Evolutionary conservation across 2,329 filamentous ascomycete species (phyloP).

Genomic region (Penicillium concentricum): DNA sequence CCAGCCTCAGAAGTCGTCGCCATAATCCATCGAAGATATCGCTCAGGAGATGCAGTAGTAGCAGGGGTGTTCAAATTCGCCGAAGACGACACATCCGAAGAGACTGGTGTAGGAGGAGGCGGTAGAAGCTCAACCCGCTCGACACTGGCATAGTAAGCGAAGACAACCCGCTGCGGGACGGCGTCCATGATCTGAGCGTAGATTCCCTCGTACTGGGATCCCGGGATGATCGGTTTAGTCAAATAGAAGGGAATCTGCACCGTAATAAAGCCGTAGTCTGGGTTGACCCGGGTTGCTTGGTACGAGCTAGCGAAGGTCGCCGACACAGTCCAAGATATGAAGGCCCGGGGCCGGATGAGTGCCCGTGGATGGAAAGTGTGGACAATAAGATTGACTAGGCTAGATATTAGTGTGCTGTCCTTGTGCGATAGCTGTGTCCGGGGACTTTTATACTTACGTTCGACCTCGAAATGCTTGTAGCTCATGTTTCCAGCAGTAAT

Average conservation of each 20-base stretch:
- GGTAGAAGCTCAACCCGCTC: conserved; percentile 27
- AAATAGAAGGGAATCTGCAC: conserved; percentile 33
- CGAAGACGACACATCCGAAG: background rate
- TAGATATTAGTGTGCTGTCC: background rate
- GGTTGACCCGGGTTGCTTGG: background rate
- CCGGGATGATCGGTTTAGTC: background rate
- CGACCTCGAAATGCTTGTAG: conserved; percentile 15
- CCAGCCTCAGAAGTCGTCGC: conserved; percentile 39
- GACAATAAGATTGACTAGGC: conserved; percentile 35
- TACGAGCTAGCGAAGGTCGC: conserved; percentile 25
- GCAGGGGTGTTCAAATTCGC: background rate
- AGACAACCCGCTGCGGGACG: conserved; percentile 28
- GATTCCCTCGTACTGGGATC: conserved; percentile 5
- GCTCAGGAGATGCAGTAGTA: background rate
- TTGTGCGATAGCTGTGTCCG: background rate
- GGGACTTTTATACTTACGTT: conserved; percentile 1
- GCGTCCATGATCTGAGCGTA: conserved; percentile 21
- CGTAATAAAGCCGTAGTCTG: conserved; percentile 28
- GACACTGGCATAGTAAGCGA: conserved; percentile 38
- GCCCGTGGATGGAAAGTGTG: conserved; percentile 36
- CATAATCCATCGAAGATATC: conserved; percentile 36
- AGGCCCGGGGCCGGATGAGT: conserved; percentile 35
- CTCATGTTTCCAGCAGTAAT: conserved; percentile 13
- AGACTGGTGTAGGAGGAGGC: background rate
- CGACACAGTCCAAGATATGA: conserved; percentile 34